A percentile compares a stretch with the other conserved stretches of the same genome.
These are phyloP conservation scores for Syzygium aqueum DNA, from an alignment of 345 rosid genomes.

Conservation along the genomic window DNA sequence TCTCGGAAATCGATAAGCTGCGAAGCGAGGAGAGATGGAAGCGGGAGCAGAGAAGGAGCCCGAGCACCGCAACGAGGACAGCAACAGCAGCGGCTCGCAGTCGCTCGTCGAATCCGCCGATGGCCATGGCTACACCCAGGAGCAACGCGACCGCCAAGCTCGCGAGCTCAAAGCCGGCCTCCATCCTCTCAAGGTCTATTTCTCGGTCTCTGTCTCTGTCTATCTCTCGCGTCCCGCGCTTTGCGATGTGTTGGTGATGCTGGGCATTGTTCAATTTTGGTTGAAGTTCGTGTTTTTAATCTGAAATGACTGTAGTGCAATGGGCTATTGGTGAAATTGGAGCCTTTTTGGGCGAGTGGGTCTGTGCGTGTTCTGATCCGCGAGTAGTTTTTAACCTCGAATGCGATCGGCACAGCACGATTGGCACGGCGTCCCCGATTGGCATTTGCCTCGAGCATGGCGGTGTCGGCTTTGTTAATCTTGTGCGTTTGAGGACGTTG, in stretches of 20 bases:
- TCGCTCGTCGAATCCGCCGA: conserved; percentile 11
- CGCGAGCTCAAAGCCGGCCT: conserved; percentile 75
- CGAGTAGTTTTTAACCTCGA: neutral
- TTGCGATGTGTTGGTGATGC: neutral
- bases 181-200: conserved; percentile 81
- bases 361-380: neutral
- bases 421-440: neutral
- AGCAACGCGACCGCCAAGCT: conserved; percentile 55
- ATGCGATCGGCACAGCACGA: neutral
- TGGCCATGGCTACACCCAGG: neutral
- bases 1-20: neutral
- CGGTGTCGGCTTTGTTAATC: neutral
- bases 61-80: conserved; percentile 29
- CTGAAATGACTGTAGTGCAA: neutral
- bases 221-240: neutral
- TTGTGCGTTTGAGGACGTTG: neutral
- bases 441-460: neutral
- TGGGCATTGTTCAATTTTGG: neutral
- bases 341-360: neutral
- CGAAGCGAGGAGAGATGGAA: conserved; percentile 33
- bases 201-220: neutral
- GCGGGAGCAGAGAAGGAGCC: conserved; percentile 43
- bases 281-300: neutral
- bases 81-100: neutral
- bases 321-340: neutral